Evolutionary conservation across 805 yeast species (phyloP).

Genomic region (Wickerhamiella sergipiensis): DNA sequence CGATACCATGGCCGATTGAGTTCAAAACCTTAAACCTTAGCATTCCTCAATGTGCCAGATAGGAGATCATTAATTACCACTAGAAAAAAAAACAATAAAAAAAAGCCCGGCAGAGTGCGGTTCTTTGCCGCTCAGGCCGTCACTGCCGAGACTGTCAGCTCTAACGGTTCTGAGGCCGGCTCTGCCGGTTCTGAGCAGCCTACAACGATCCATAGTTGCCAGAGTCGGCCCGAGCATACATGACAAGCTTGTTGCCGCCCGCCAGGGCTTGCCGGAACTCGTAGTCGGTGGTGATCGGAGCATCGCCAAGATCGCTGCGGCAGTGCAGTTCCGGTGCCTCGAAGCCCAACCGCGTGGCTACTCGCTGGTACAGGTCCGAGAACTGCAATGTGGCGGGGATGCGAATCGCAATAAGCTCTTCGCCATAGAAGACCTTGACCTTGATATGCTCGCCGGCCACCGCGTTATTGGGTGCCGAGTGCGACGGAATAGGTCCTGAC

Average conservation of each 20-base stretch:
- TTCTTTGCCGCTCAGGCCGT: too few species aligned
- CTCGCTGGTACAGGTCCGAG: conserved; percentile 19
- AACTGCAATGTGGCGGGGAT: conserved; percentile 24
- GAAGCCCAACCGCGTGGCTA: conserved; percentile 23
- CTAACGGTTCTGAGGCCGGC: too few species aligned
- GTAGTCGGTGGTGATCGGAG: conserved; percentile 18
- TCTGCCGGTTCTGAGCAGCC: too few species aligned
- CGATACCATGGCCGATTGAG: neutral
- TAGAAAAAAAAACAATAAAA: neutral
- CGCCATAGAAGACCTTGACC: conserved; percentile 27
- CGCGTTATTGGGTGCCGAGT: neutral
- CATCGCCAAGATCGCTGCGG: conserved; percentile 18
- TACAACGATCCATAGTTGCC: neutral
- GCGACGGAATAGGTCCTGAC: neutral
- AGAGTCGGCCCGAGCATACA: conserved; percentile 14
- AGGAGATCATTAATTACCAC: neutral
- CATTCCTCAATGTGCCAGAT: neutral
- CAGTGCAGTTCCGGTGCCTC: conserved; percentile 19
- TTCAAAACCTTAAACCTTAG: neutral
- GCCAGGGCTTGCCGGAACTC: conserved; percentile 20
- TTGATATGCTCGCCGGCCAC: conserved; percentile 18
- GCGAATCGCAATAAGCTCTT: conserved; percentile 27
- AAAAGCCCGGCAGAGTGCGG: too few species aligned
- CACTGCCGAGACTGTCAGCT: too few species aligned
- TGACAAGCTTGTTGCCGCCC: conserved; percentile 22